phyloP scores from a whole-genome alignment of 108 stramenopile species.

The Nitzschia sp. region DNA sequence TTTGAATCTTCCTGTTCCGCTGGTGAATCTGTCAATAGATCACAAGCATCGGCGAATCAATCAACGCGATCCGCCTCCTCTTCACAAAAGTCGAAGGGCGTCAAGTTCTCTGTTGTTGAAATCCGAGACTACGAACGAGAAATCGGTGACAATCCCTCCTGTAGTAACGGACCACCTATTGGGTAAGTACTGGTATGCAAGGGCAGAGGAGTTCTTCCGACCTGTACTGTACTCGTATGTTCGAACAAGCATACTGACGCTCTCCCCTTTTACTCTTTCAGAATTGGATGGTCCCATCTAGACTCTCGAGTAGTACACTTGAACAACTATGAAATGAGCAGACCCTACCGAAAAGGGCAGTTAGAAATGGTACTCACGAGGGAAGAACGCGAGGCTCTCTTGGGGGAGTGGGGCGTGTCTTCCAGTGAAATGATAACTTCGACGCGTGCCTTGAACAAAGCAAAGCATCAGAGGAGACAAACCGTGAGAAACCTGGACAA shows the following conservation, averaged over 20 bases:
- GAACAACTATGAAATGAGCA: constrained; percentile 36
- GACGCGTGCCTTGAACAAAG: constrained; percentile 49
- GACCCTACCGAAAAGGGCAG: constrained; percentile 24
- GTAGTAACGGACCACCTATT: constrained; percentile 26
- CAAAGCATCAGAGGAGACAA: constrained; percentile 55
- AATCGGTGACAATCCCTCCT: constrained; percentile 19
- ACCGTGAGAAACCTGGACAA: constrained; percentile 63
- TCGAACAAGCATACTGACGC: too few relatives aligned
- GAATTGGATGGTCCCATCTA: constrained; percentile 27
- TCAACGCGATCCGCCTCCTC: not conserved
- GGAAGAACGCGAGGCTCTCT: constrained; percentile 49
- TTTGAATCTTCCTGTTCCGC: not conserved
- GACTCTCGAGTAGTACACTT: constrained; percentile 2
- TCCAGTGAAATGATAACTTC: constrained; percentile 44
- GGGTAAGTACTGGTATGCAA: constrained; percentile 39
- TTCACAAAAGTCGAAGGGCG: constrained; percentile 7
- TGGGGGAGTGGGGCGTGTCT: constrained; percentile 55
- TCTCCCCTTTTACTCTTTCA: constrained; percentile 9
- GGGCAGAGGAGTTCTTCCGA: too few relatives aligned
- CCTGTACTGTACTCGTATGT: too few relatives aligned
- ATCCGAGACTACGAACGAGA: constrained; percentile 31
- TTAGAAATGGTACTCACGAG: constrained; percentile 38
- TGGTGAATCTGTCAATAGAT: too few relatives aligned
- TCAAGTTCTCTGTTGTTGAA: constrained; percentile 22
- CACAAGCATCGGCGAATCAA: not conserved